Evolutionary conservation across 257 asterid genomes (phyloP).

Genomic region (Lycium ferocissimum): DNA sequence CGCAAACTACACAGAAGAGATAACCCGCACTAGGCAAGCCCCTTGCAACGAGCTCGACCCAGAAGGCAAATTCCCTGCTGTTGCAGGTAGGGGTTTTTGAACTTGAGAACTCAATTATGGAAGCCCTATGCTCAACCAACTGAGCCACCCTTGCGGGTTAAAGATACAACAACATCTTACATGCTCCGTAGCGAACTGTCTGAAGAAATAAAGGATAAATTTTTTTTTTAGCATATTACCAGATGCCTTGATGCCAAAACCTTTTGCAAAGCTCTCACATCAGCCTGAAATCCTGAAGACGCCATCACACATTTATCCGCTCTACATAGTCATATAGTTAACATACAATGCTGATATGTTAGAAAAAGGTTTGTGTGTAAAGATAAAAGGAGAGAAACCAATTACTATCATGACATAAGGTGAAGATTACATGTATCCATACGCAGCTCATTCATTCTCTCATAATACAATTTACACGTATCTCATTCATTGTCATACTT

Average conservation of each 20-base stretch:
- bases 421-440: constrained; percentile 16
- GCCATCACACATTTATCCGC: constrained; percentile 90
- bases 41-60: too few relatives aligned
- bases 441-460: background rate
- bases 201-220: background rate
- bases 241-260: constrained; percentile 51
- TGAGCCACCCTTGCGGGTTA: too few relatives aligned
- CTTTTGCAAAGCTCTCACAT: constrained; percentile 94
- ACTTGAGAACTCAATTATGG: too few relatives aligned
- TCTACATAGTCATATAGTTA: constrained; percentile 44
- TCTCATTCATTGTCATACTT: background rate
- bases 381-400: constrained; percentile 6
- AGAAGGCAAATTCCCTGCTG: too few relatives aligned
- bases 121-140: too few relatives aligned
- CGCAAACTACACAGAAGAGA: too few relatives aligned
- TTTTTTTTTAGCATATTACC: constrained; percentile 40
- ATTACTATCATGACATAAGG: constrained; percentile 9
- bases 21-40: too few relatives aligned
- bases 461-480: background rate
- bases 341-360: background rate
- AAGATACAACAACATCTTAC: background rate
- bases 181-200: background rate
- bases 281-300: constrained; percentile 98
- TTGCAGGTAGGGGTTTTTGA: too few relatives aligned
- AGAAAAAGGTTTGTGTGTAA: constrained; percentile 6